Base-by-base conservation (phyloP, 495 filamentous ascomycete genomes). In the Podospora didyma region DNA sequence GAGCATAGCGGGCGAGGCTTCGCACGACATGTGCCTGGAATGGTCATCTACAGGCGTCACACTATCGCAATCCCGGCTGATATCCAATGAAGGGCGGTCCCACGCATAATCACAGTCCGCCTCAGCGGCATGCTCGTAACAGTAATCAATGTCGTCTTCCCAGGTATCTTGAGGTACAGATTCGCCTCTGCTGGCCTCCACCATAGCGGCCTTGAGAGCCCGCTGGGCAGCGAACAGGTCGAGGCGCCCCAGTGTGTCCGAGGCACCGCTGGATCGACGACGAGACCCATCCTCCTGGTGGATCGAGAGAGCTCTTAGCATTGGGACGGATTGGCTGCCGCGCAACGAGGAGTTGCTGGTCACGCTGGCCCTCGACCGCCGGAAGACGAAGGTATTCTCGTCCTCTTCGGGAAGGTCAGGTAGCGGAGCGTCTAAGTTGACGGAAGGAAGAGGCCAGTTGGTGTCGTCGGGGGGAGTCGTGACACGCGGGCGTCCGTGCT, bases 111-210 rank as follows among this genome's bases (percentile, higher is more conserved):
- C 84, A 65, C 89, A 96, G 62, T 91, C 84, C 1, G 91, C 90
- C 69, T 97, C 93, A 7, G 88, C 90, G 46, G 86, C 90, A 69
- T 94, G 84, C 59, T 96, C 89, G 64, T 97, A 97, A 68, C 87
- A 94, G 69, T 89, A 97, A 67, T 96, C 92, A 62, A 97, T 93
- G 62, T 92, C 91, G 44, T 92, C 89, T 63, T 97, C 93, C 93
- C 93, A 97, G 20, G 79, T 86, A 45, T 85, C 81, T 37, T 65
- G 63, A 7, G 53, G 23, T 7, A 63, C 24, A 3, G 61, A 54
- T n/a, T 85, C 82, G 23, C 80, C 66, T 6, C 65, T 56, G 7
- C 68, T 67, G 49, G 69, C 57, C 16, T 76, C 65, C 3, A 64
- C 67, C 31, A 67, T 16, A 7, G 60, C 62, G 12, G 55, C 65